Percentiles rank a stretch among this genome's conserved stretches.
phyloP scores from a whole-genome alignment of 768 basidiomycete species.

The Kwoniella heveanensis region DNA sequence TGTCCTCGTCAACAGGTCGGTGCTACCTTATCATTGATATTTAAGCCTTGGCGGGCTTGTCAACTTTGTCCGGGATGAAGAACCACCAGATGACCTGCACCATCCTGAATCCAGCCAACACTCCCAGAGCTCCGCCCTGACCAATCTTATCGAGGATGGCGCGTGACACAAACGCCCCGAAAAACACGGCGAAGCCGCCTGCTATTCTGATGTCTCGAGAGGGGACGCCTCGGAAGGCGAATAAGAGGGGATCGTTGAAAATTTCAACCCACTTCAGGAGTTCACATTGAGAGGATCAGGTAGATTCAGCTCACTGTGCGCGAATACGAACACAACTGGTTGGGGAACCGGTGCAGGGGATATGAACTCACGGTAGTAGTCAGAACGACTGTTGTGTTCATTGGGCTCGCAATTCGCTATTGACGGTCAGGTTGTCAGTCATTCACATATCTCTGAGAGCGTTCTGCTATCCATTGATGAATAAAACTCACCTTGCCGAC shows the following conservation, averaged over 20 bases:
- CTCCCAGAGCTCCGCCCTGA: conserved; percentile 47
- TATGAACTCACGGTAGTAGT: conserved; percentile 59
- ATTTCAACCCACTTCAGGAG: conserved; percentile 83
- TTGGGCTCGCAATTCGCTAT: conserved; percentile 41
- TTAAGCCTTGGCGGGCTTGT: conserved; percentile 9
- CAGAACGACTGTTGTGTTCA: conserved; percentile 56
- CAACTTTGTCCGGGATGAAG: conserved; percentile 21
- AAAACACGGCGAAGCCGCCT: conserved; percentile 65
- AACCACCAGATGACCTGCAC: conserved; percentile 42
- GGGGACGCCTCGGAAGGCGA: conserved; percentile 60
- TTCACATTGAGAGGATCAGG: background rate
- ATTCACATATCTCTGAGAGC: background rate
- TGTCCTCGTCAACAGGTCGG: too few species aligned
- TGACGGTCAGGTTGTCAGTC: background rate
- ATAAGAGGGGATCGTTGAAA: conserved; percentile 75
- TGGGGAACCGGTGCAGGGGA: too few species aligned
- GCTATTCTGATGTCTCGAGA: conserved; percentile 73
- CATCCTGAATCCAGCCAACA: conserved; percentile 46
- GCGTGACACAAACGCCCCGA: conserved; percentile 66
- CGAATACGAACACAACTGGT: too few species aligned
- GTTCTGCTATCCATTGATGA: too few species aligned
- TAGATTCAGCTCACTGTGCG: conserved; percentile 6
- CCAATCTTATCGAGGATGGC: conserved; percentile 41
- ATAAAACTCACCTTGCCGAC: conserved; percentile 76
- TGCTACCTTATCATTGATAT: too few species aligned